Evolutionary conservation across 2,329 filamentous ascomycete species (phyloP), one percentile per base, ranked within the genome.

Genomic region (Claviceps sp.): DNA sequence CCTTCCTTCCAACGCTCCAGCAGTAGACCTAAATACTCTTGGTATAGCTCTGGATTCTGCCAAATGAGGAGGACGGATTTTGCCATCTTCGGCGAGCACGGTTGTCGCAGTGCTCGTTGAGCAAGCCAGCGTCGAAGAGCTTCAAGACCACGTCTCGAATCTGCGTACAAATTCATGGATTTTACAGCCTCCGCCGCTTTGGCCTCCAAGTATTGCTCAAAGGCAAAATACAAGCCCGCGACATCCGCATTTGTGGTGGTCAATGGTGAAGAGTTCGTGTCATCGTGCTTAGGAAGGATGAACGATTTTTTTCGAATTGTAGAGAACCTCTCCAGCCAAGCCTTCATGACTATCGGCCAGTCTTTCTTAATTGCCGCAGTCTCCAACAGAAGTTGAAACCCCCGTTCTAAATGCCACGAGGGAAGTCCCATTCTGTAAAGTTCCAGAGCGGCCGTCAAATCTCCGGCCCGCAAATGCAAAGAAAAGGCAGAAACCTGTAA

Each of bases 361-460:
- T 65, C 58, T 11, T 59, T 57, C 2, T 60, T 60, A 34, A 56
- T 61, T 37, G 79, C 63, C 2, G 67, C 66, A 46, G 70, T 62
- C 7, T 70, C 63, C 18, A 76, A 56, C 5, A 79, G 55, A 18
- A 69, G 60, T 45, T 76, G 73, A 6, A 78, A 58, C 2, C 71
- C 73, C 13, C 40, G 6, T 67, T 63, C 1, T 63, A 60, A 26
- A 71, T 59, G 5, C 62, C 59, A 13, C 57, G 58, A 18, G 56
- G 54, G 5, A 9, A 77, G 55, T 3, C 70, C 72, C 3, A 55
- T 59, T 41, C 62, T 64, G 56, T 75, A 74, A 20, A 70, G 57
- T 2, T 63, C 57, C 16, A 75, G 55, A 0, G 76, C 76, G 11
- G 61, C 59, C 2, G 59, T 16, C 4, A 62, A 50, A 34, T 74